phyloP scores from a whole-genome alignment of 2,329 filamentous ascomycete species.

The Lachnellula arida region DNA sequence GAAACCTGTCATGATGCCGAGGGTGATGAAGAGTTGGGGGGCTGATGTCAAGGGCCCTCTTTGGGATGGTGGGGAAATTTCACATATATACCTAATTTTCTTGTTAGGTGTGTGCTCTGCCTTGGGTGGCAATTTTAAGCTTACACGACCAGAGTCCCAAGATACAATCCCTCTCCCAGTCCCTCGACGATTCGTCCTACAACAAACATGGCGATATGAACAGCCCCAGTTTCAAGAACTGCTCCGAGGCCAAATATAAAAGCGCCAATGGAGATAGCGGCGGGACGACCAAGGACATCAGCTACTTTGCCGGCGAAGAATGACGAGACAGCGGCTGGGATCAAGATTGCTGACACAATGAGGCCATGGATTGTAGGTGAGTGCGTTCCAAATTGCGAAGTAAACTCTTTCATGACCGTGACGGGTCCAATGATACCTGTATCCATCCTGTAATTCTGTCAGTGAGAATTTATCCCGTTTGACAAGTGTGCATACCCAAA shows the following conservation, averaged over 20 bases:
- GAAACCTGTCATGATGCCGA: constrained; percentile 50
- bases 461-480: neutral
- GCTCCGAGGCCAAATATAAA: constrained; percentile 50
- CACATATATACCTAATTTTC: constrained; percentile 55
- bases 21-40: constrained; percentile 48
- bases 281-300: constrained; percentile 46
- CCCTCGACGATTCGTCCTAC: constrained; percentile 52
- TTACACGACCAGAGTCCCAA: constrained; percentile 51
- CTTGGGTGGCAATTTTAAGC: constrained; percentile 6
- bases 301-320: constrained; percentile 53
- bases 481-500: constrained; percentile 23
- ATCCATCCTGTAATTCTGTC: constrained; percentile 33
- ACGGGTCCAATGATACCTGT: constrained; percentile 49
- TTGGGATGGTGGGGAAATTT: constrained; percentile 49
- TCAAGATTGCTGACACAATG: constrained; percentile 54
- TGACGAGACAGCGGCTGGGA: constrained; percentile 53
- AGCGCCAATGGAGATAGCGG: constrained; percentile 45
- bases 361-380: constrained; percentile 51
- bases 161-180: constrained; percentile 53
- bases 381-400: constrained; percentile 41
- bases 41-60: constrained; percentile 48
- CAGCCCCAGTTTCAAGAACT: constrained; percentile 45
- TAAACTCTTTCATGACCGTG: constrained; percentile 45
- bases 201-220: constrained; percentile 47
- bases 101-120: constrained; percentile 4